Evolutionary conservation across 352 stramenopile genomes (phyloP).

Genomic region (Phytophthora hybrid): DNA sequence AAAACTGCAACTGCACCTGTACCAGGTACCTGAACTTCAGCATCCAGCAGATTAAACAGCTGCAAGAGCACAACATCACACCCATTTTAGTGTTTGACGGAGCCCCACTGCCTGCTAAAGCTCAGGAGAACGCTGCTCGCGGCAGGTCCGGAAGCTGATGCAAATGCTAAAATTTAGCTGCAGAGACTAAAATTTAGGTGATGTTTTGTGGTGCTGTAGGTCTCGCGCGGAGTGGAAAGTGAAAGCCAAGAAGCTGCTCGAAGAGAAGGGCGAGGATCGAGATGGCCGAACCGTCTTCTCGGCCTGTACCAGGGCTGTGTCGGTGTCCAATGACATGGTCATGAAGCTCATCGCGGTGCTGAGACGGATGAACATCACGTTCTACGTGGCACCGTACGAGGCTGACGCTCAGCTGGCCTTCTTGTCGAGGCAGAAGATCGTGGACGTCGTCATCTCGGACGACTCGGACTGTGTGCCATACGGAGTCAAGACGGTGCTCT

Average conservation of each 20-base stretch:
- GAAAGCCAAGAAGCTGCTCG: conserved; percentile 48
- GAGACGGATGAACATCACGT: conserved; percentile 81
- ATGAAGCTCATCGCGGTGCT: conserved; percentile 72
- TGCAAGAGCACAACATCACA: conserved; percentile 85
- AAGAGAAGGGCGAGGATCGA: conserved; percentile 27
- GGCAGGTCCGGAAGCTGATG: conserved; percentile 43
- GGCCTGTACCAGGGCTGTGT: conserved; percentile 62
- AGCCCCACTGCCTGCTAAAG: conserved; percentile 91
- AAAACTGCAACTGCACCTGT: conserved; percentile 34
- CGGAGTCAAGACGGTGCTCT: conserved; percentile 91
- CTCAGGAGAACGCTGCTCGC: conserved; percentile 56
- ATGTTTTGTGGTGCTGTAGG: conserved; percentile 23
- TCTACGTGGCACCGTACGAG: conserved; percentile 97
- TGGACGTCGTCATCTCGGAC: conserved; percentile 97
- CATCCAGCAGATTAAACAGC: conserved; percentile 88
- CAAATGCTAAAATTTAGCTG: conserved; percentile 11
- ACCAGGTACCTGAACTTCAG: conserved; percentile 87
- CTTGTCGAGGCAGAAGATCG: conserved; percentile 83
- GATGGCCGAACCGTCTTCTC: conserved; percentile 33
- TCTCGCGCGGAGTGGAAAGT: conserved; percentile 49
- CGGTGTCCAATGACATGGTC: conserved; percentile 82
- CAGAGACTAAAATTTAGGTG: not conserved
- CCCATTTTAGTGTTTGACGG: conserved; percentile 96
- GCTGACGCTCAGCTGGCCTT: conserved; percentile 98
- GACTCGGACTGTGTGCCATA: conserved; percentile 97